Conservation (phyloP, 306 rosid genomes). For the Aeschynomene evenia region DNA sequence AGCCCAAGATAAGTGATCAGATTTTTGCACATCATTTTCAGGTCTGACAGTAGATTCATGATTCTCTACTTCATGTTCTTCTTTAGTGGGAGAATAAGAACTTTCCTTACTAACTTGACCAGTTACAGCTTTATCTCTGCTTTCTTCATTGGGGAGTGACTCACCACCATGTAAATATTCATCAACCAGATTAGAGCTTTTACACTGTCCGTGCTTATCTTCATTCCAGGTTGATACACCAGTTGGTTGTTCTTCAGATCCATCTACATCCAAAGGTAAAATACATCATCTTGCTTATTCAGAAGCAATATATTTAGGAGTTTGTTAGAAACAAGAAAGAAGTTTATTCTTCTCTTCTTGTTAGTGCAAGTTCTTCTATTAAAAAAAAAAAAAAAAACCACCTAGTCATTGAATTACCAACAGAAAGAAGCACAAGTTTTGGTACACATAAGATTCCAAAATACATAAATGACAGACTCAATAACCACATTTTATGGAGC, state of each 20-base stretch:
- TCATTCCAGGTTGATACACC: constrained; percentile 56
- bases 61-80: constrained; percentile 40
- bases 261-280: constrained; percentile 47
- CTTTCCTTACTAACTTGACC: constrained; percentile 34
- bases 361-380: too few species aligned
- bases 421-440: not conserved
- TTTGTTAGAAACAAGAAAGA: not conserved
- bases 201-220: constrained; percentile 39
- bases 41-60: constrained; percentile 37
- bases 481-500: not conserved
- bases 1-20: constrained; percentile 48
- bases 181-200: constrained; percentile 33
- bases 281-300: not conserved
- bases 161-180: constrained; percentile 28
- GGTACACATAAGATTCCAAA: not conserved
- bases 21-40: constrained; percentile 54
- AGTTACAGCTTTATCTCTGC: constrained; percentile 1
- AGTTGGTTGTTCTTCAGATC: constrained; percentile 40
- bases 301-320: not conserved
- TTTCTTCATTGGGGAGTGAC: constrained; percentile 35
- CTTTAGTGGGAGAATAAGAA: constrained; percentile 26
- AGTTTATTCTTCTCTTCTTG: too few species aligned
- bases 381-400: too few species aligned
- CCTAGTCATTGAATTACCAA: not conserved
- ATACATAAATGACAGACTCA: not conserved